These are phyloP conservation scores for Penicillium psychrofluorescens DNA, from an alignment of 495 filamentous ascomycete species.

Conservation along the genomic window DNA sequence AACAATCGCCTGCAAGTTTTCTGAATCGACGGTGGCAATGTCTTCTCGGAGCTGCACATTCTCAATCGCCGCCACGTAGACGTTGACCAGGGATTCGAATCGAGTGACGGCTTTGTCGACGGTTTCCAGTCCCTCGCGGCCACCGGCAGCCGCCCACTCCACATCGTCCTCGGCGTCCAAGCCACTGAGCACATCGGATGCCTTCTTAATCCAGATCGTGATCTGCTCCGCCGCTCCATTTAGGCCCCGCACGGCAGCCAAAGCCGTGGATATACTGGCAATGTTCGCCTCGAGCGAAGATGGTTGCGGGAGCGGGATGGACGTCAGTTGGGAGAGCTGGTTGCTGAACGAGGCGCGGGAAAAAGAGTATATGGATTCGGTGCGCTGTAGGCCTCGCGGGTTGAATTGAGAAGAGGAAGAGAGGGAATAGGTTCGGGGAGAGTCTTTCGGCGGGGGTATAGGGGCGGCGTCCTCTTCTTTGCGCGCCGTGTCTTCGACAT, in stretches of 20 bases:
- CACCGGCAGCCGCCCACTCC: conserved; percentile 92
- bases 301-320: conserved; percentile 78
- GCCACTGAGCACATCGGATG: conserved; percentile 74
- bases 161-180: conserved; percentile 93
- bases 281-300: conserved; percentile 72
- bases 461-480: conserved; percentile 26
- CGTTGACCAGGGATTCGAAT: conserved; percentile 80
- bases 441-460: conserved; percentile 36
- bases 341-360: conserved; percentile 84
- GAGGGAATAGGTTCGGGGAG: conserved; percentile 25
- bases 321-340: conserved; percentile 81
- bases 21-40: conserved; percentile 57
- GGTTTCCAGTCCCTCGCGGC: conserved; percentile 79
- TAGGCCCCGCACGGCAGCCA: conserved; percentile 68
- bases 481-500: conserved; percentile 34
- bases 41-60: conserved; percentile 76
- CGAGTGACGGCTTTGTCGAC: conserved; percentile 78
- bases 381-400: conserved; percentile 41
- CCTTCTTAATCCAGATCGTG: conserved; percentile 82
- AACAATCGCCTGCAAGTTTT: conserved; percentile 64
- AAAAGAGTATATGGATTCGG: conserved; percentile 80
- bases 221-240: conserved; percentile 84
- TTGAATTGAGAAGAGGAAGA: conserved; percentile 45
- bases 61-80: conserved; percentile 88
- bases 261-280: conserved; percentile 71